A percentile compares a stretch with the other conserved stretches of the same genome.
These are phyloP conservation scores for Ambrosia trifida DNA, from an alignment of 129 eudicot species.

Conservation along the genomic window DNA sequence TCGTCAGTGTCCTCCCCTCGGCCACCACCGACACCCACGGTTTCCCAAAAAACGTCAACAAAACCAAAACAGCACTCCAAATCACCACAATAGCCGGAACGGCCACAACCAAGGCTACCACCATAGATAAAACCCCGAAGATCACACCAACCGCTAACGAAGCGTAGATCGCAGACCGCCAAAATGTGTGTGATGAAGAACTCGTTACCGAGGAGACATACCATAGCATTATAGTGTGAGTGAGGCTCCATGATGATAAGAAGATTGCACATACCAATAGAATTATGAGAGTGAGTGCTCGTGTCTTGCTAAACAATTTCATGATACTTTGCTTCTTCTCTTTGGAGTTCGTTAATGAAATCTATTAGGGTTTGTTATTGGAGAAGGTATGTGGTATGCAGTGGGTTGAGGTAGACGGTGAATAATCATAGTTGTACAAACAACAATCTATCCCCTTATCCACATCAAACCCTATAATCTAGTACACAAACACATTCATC, in stretches of 20 bases:
- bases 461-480: no score
- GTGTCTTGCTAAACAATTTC: conserved; percentile 37
- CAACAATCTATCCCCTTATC: no score
- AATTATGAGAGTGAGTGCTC: conserved; percentile 46
- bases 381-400: no score
- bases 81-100: conserved; percentile 70
- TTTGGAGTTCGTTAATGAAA: no score
- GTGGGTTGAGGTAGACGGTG: no score
- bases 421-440: no score
- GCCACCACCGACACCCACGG: conserved; percentile 52
- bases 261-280: conserved; percentile 43
- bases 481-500: no score
- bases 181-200: conserved; percentile 20
- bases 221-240: conserved; percentile 58
- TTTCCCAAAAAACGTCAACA: conserved; percentile 62
- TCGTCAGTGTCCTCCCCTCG: conserved; percentile 31
- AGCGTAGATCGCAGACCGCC: conserved; percentile 60
- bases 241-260: conserved; percentile 52
- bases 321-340: no score
- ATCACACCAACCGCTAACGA: conserved; percentile 57
- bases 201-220: conserved; percentile 39
- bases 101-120: conserved; percentile 61
- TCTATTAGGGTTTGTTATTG: no score
- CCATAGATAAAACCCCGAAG: conserved; percentile 67
- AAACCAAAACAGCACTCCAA: conserved; percentile 72